Evolutionary conservation across 176 grass and related monocot species (phyloP).

Genomic region (Pharus latifolius): DNA sequence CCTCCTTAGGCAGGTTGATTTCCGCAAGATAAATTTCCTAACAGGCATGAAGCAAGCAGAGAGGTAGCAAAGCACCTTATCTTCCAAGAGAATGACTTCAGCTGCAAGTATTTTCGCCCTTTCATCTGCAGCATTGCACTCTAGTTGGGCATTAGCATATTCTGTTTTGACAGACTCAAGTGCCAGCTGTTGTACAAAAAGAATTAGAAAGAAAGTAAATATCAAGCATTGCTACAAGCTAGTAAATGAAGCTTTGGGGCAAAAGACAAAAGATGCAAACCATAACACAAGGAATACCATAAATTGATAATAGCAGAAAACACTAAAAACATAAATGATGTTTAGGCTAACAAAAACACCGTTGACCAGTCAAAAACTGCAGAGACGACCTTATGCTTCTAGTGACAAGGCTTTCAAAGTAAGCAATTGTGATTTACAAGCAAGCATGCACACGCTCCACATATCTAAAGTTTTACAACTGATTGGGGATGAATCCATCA

Average conservation of each 20-base stretch:
- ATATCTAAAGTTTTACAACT: no score
- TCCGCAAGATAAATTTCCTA: slow-evolving; percentile 19
- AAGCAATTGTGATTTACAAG: background rate
- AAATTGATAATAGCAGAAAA: background rate
- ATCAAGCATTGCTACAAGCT: background rate
- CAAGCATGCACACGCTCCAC: no score
- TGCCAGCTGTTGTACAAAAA: slow-evolving; percentile 53
- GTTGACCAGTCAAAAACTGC: background rate
- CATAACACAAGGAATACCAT: background rate
- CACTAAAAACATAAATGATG: background rate
- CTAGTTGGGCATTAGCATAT: slow-evolving; percentile 82
- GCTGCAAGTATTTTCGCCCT: slow-evolving; percentile 92
- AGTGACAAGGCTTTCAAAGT: background rate
- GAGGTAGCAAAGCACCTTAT: slow-evolving; percentile 64
- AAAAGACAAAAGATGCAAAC: background rate
- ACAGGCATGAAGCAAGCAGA: background rate
- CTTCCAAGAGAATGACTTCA: slow-evolving; percentile 97
- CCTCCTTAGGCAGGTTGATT: background rate
- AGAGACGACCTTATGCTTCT: background rate
- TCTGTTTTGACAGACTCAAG: slow-evolving; percentile 72
- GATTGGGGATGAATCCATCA: no score
- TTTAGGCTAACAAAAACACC: background rate
- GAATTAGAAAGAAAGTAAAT: background rate
- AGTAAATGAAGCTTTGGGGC: background rate
- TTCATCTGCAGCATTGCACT: slow-evolving; percentile 96